Evolutionary conservation across 306 rosid species (phyloP).

Genomic region (Senna siamea): DNA sequence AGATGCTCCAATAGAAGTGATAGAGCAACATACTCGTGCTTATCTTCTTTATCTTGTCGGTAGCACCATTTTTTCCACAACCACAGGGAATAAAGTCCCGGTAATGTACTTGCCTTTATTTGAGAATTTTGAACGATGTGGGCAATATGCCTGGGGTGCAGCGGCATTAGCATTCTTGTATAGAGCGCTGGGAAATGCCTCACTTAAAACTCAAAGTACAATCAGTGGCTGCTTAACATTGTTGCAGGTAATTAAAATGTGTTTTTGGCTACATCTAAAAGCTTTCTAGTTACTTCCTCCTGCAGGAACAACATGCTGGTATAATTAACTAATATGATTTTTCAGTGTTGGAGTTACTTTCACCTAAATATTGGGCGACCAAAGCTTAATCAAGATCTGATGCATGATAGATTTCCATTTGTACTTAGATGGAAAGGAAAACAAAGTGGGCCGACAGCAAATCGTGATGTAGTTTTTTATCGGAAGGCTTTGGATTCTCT

Average conservation of each 20-base stretch:
- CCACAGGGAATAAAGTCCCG: constrained; percentile 99
- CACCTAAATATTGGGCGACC: constrained; percentile 96
- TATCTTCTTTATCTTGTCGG: constrained; percentile 98
- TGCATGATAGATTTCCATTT: constrained; percentile 88
- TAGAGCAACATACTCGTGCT: constrained; percentile 91
- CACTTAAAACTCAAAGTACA: constrained; percentile 93
- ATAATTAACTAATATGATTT: constrained; percentile 30
- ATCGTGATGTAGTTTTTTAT: constrained; percentile 95
- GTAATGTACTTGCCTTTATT: constrained; percentile 99
- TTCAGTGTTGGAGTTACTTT: constrained; percentile 99
- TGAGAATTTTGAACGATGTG: constrained; percentile 78
- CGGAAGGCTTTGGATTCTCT: constrained; percentile 95
- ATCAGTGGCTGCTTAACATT: constrained; percentile 97
- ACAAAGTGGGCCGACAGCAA: constrained; percentile 96
- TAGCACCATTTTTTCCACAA: constrained; percentile 96
- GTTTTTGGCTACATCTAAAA: not conserved
- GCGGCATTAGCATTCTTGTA: constrained; percentile 89
- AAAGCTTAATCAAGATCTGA: constrained; percentile 75
- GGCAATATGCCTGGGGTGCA: constrained; percentile 95
- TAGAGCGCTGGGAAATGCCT: constrained; percentile 97
- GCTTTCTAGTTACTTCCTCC: constrained; percentile 1
- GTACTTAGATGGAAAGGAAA: constrained; percentile 98
- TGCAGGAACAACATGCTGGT: constrained; percentile 16
- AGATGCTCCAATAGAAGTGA: constrained; percentile 72
- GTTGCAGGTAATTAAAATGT: constrained; percentile 65